phyloP scores from a whole-genome alignment of 2,329 filamentous ascomycete genomes.

The Sporothrix inflata region DNA sequence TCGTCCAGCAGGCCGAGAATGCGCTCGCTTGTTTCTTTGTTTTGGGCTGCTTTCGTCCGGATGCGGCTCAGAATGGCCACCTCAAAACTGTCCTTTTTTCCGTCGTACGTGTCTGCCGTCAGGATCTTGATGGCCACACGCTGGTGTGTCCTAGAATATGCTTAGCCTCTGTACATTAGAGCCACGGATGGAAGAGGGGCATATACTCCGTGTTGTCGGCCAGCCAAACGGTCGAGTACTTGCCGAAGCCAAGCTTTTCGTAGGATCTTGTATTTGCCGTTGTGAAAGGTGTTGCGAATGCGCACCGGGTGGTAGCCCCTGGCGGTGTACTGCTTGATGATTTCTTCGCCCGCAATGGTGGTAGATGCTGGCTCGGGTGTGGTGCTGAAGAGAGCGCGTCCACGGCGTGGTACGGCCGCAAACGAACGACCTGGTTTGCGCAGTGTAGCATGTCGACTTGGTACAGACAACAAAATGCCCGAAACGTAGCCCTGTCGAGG shows the following conservation, averaged over 20 bases:
- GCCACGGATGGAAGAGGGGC: background rate
- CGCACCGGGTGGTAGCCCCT: constrained; percentile 26
- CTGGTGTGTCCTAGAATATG: constrained; percentile 12
- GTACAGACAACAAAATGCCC: too few species aligned
- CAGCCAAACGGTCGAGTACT: constrained; percentile 27
- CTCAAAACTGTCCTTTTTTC: constrained; percentile 6
- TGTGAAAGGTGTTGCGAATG: constrained; percentile 18
- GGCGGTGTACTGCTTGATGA: background rate
- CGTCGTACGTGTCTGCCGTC: constrained; percentile 21
- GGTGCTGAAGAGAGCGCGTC: background rate
- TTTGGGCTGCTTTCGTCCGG: background rate
- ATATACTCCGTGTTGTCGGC: constrained; percentile 11
- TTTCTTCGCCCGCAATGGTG: constrained; percentile 9
- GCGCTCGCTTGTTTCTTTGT: background rate
- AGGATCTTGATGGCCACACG: constrained; percentile 27
- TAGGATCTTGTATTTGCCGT: constrained; percentile 20
- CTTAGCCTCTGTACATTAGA: background rate
- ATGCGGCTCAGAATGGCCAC: background rate
- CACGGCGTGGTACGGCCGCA: too few species aligned
- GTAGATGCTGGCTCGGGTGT: background rate
- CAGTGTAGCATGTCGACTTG: too few species aligned
- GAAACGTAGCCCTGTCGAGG: too few species aligned
- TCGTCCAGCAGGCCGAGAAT: constrained; percentile 3
- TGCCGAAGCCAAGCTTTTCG: constrained; percentile 23
- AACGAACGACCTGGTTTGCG: too few species aligned